Evolutionary conservation across 768 basidiomycete species (phyloP).

Genomic region (Termitomyces sp.): DNA sequence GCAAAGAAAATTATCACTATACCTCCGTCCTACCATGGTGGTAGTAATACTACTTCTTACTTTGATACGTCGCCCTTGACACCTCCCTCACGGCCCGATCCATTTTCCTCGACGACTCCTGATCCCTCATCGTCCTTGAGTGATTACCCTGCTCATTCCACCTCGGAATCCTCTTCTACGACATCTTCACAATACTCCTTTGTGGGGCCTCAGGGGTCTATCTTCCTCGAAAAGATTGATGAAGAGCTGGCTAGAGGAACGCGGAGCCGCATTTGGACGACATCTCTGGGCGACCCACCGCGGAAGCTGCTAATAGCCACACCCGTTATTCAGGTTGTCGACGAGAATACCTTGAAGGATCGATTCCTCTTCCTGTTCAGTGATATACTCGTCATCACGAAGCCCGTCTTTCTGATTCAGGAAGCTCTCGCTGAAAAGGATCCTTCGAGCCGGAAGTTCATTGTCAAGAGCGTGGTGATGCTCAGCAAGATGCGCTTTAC

Average conservation of each 20-base stretch:
- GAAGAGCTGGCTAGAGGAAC: conserved; percentile 62
- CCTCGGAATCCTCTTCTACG: conserved; percentile 70
- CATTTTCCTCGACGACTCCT: conserved; percentile 59
- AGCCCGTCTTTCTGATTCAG: conserved; percentile 72
- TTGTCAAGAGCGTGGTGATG: conserved; percentile 87
- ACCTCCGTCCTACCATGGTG: conserved; percentile 19
- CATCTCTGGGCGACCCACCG: conserved; percentile 77
- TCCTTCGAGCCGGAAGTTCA: conserved; percentile 71
- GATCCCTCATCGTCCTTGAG: conserved; percentile 76
- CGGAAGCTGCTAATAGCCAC: conserved; percentile 81
- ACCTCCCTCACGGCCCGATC: conserved; percentile 46
- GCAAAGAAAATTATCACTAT: conserved; percentile 24
- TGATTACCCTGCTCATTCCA: conserved; percentile 62
- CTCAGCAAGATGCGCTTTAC: conserved; percentile 64
- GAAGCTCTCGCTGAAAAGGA: conserved; percentile 58
- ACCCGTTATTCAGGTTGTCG: conserved; percentile 90
- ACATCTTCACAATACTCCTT: conserved; percentile 64
- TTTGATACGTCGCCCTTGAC: conserved; percentile 31
- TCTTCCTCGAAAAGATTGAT: conserved; percentile 65
- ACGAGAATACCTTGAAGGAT: conserved; percentile 91
- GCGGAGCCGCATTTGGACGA: conserved; percentile 53
- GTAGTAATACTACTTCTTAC: conserved; percentile 17
- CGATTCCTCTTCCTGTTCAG: conserved; percentile 96
- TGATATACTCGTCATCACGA: conserved; percentile 90
- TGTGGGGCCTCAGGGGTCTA: conserved; percentile 38